Conservation (phyloP, 495 filamentous ascomycete genomes). For the Oidiodendron maius region DNA sequence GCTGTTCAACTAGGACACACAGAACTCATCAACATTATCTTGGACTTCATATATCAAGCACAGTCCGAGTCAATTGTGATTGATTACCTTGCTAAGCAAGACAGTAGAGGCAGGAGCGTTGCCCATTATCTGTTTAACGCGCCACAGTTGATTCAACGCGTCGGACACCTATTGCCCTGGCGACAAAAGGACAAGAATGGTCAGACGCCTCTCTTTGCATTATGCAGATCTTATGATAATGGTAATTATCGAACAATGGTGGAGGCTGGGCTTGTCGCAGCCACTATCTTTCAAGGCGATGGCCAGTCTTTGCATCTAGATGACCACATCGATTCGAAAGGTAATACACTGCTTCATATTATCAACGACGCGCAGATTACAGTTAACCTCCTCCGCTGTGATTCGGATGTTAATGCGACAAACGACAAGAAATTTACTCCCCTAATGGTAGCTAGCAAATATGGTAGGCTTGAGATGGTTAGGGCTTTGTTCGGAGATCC, state of each 20-base stretch:
- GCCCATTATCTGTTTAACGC: conserved; percentile 96
- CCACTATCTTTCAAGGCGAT: conserved; percentile 69
- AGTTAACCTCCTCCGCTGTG: conserved; percentile 65
- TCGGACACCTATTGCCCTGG: conserved; percentile 82
- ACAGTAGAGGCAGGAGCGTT: conserved; percentile 79
- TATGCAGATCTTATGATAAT: conserved; percentile 95
- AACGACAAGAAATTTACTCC: conserved; percentile 96
- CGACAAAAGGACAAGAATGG: conserved; percentile 88
- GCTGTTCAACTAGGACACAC: conserved; percentile 85
- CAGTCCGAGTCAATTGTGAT: conserved; percentile 35
- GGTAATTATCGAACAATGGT: conserved; percentile 83
- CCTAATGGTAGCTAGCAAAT: conserved; percentile 99
- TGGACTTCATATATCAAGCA: conserved; percentile 57
- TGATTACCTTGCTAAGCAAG: conserved; percentile 67
- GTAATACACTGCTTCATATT: conserved; percentile 91
- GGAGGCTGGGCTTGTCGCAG: conserved; percentile 65
- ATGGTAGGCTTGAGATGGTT: conserved; percentile 90
- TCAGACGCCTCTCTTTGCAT: conserved; percentile 90
- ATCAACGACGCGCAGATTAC: conserved; percentile 80
- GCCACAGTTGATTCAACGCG: conserved; percentile 66
- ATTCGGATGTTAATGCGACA: conserved; percentile 89
- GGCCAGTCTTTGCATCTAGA: conserved; percentile 79
- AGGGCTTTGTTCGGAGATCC: conserved; percentile 80
- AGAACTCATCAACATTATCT: conserved; percentile 66
- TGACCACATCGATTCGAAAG: conserved; percentile 86